Evolutionary conservation across 495 filamentous ascomycete genomes (phyloP).

Genomic region (Daldinia vernicosa): DNA sequence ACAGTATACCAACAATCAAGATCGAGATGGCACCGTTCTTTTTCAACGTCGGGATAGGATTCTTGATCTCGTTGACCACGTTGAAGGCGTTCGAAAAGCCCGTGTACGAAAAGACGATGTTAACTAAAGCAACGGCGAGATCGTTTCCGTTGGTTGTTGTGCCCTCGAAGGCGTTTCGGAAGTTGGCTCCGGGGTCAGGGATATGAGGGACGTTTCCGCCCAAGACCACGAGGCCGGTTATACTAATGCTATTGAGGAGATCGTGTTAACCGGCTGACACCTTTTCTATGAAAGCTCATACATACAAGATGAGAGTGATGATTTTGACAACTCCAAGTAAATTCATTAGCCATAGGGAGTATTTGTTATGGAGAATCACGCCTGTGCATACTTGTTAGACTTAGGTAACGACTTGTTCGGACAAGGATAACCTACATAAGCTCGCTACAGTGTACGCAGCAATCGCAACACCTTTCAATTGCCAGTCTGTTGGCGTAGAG

Average conservation of each 20-base stretch:
- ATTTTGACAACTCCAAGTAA: constrained; percentile 65
- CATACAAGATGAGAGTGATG: constrained; percentile 61
- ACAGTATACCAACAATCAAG: constrained; percentile 60
- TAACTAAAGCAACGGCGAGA: constrained; percentile 67
- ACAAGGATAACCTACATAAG: constrained; percentile 48
- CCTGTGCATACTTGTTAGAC: constrained; percentile 43
- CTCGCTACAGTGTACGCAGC: constrained; percentile 66
- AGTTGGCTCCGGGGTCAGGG: constrained; percentile 65
- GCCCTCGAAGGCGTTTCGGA: constrained; percentile 65
- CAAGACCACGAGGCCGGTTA: constrained; percentile 68
- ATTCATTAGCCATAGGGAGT: constrained; percentile 64
- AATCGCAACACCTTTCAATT: constrained; percentile 70
- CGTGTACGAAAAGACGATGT: constrained; percentile 70
- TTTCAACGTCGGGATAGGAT: constrained; percentile 56
- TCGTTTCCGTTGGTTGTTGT: constrained; percentile 61
- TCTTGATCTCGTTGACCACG: constrained; percentile 71
- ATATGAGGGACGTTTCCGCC: constrained; percentile 65
- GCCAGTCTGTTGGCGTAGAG: constrained; percentile 60
- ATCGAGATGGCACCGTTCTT: constrained; percentile 63
- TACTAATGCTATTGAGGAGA: constrained; percentile 51
- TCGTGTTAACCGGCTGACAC: neutral
- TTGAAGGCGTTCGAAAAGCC: constrained; percentile 72
- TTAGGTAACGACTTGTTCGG: neutral
- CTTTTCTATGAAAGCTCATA: neutral
- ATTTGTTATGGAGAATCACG: constrained; percentile 63